Evolutionary conservation across 176 grass and related monocot genomes (phyloP).

Genomic region (Triticum urartu): DNA sequence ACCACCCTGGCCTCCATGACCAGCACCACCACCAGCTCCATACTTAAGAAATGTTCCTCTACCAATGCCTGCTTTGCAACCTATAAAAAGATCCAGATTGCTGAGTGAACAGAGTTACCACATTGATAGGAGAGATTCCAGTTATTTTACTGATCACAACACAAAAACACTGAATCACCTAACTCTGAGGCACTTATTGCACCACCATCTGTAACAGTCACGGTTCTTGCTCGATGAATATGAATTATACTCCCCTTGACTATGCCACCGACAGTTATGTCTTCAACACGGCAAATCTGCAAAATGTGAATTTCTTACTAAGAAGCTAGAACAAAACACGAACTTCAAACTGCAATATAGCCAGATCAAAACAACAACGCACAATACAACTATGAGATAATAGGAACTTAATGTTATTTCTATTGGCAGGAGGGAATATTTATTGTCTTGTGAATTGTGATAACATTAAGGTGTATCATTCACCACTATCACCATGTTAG

Average conservation of each 20-base stretch:
- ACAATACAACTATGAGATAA: constrained; percentile 14
- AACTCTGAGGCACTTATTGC: constrained; percentile 95
- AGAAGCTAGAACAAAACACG: constrained; percentile 7
- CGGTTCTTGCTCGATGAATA: constrained; percentile 97
- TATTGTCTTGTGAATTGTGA: background rate
- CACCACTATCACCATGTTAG: background rate
- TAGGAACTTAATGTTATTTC: background rate
- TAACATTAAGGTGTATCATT: background rate
- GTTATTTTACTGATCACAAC: constrained; percentile 21
- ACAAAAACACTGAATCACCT: constrained; percentile 75
- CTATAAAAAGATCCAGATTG: constrained; percentile 38
- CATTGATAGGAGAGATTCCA: constrained; percentile 15
- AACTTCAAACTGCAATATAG: background rate
- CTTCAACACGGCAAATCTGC: constrained; percentile 98
- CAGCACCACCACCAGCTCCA: constrained; percentile 88
- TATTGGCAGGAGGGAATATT: background rate
- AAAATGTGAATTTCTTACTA: constrained; percentile 13
- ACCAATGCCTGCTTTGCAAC: constrained; percentile 95
- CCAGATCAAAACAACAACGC: background rate
- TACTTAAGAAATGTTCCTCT: constrained; percentile 78
- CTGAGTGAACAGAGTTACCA: constrained; percentile 29
- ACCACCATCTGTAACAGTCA: constrained; percentile 64
- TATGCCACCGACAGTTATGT: constrained; percentile 73
- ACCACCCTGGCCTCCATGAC: constrained; percentile 87
- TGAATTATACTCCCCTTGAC: constrained; percentile 92